These are phyloP conservation scores for Saturnispora zaruensis DNA, from an alignment of 805 yeast species.

Conservation along the genomic window DNA sequence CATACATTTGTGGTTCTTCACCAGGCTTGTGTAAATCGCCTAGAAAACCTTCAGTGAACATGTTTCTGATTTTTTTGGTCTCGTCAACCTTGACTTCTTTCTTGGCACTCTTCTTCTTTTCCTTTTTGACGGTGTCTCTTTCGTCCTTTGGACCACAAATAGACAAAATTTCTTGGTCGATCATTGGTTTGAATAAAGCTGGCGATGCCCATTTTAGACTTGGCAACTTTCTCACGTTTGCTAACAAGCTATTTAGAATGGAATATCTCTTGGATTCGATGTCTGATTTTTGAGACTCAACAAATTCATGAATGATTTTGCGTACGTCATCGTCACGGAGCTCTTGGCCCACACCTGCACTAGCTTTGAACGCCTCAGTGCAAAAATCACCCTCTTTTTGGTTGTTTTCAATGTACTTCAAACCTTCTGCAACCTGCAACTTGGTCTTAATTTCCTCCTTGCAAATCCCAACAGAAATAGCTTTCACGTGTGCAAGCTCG, in stretches of 20 bases:
- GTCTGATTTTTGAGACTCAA: constrained; percentile 48
- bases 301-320: constrained; percentile 46
- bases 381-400: constrained; percentile 28
- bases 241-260: constrained; percentile 66
- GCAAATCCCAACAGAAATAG: constrained; percentile 53
- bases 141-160: constrained; percentile 93
- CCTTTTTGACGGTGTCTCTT: constrained; percentile 75
- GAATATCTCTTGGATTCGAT: constrained; percentile 71
- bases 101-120: constrained; percentile 46
- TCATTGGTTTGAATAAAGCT: constrained; percentile 72
- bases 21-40: constrained; percentile 95
- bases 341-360: constrained; percentile 76
- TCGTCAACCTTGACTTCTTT: constrained; percentile 17
- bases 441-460: constrained; percentile 56
- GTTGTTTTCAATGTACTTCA: constrained; percentile 53
- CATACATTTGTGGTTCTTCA: constrained; percentile 84
- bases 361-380: constrained; percentile 46
- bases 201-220: constrained; percentile 91
- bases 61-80: constrained; percentile 42
- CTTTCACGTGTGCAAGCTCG: constrained; percentile 37
- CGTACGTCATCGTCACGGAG: constrained; percentile 60
- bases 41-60: constrained; percentile 92
- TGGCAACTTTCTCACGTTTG: constrained; percentile 64
- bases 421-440: constrained; percentile 74
- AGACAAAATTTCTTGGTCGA: constrained; percentile 67